phyloP scores from a whole-genome alignment of 495 filamentous ascomycete species.

The Penicillium lagena region DNA sequence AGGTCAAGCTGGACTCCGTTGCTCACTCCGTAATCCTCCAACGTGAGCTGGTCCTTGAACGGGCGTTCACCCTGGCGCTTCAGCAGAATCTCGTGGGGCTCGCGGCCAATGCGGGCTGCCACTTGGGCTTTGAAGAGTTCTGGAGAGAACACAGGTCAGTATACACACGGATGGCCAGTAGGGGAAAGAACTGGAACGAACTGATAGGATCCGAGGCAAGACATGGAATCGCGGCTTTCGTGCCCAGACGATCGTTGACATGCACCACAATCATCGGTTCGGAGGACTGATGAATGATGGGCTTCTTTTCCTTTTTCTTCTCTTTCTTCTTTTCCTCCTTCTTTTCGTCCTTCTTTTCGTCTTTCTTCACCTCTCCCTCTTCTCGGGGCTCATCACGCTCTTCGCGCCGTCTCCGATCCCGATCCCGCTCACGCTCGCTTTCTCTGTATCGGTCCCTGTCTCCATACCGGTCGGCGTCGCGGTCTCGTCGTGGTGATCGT shows the following conservation, averaged over 20 bases:
- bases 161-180: not conserved
- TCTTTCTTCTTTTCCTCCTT: slow-evolving; percentile 25
- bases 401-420: slow-evolving; percentile 15
- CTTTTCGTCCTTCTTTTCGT: slow-evolving; percentile 26
- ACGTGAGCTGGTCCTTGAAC: slow-evolving; percentile 80
- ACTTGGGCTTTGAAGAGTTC: slow-evolving; percentile 85
- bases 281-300: slow-evolving; percentile 21
- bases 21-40: slow-evolving; percentile 85
- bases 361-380: slow-evolving; percentile 29
- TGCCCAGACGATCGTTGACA: slow-evolving; percentile 87
- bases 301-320: slow-evolving; percentile 37
- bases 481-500: slow-evolving; percentile 28
- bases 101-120: slow-evolving; percentile 75
- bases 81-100: slow-evolving; percentile 83
- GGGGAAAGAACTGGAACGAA: slow-evolving; percentile 15
- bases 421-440: slow-evolving; percentile 19
- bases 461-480: slow-evolving; percentile 16
- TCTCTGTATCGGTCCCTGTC: slow-evolving; percentile 19
- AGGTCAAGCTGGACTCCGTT: slow-evolving; percentile 87
- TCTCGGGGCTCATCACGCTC: slow-evolving; percentile 22
- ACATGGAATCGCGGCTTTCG: slow-evolving; percentile 84
- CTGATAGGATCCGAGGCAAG: slow-evolving; percentile 72
- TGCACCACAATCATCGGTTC: slow-evolving; percentile 89
- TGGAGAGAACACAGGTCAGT: slow-evolving; percentile 14
- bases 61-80: slow-evolving; percentile 88